Percentiles rank a stretch among this genome's conserved stretches.
Conservation (phyloP, 2,329 filamentous ascomycete species). For the Trichophyton schoenleinii region DNA sequence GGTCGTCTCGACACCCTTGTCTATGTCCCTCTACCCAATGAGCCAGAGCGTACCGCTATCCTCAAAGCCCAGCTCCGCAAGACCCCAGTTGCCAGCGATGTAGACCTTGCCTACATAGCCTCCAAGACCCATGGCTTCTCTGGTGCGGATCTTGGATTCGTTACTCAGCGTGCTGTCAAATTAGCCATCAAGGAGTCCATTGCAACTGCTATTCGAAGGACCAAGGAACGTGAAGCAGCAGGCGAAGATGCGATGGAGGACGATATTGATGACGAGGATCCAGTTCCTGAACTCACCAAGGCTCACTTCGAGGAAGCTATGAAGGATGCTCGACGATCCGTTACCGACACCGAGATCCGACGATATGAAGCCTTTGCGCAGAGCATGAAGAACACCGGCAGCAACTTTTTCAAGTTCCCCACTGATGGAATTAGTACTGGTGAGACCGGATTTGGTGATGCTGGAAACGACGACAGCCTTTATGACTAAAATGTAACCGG, state of each 20-base stretch:
- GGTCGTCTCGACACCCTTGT: constrained; percentile 97
- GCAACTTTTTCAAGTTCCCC: constrained; percentile 92
- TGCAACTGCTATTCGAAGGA: constrained; percentile 70
- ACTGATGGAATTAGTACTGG: constrained; percentile 41
- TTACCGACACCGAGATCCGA: constrained; percentile 92
- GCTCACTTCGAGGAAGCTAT: constrained; percentile 98
- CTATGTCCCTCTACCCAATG: constrained; percentile 92
- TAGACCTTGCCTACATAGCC: constrained; percentile 84
- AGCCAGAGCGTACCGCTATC: constrained; percentile 77
- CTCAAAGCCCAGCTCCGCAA: constrained; percentile 95
- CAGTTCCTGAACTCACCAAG: constrained; percentile 89
- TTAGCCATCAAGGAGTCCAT: constrained; percentile 98
- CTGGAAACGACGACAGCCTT: constrained; percentile 88
- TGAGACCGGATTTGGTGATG: constrained; percentile 58
- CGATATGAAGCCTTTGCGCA: constrained; percentile 97
- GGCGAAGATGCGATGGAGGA: constrained; percentile 65
- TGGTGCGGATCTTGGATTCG: constrained; percentile 97
- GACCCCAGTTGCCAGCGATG: constrained; percentile 78
- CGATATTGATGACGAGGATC: constrained; percentile 75
- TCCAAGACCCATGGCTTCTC: constrained; percentile 98
- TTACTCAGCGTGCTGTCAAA: constrained; percentile 98
- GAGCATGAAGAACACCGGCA: constrained; percentile 96
- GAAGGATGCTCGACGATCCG: constrained; percentile 83
- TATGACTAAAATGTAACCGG: constrained; percentile 48
- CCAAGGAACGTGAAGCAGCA: constrained; percentile 75